Evolutionary conservation across 495 filamentous ascomycete species (phyloP), one percentile per base, ranked within the genome.

Genomic region (Hypoxylon subgilvum): DNA sequence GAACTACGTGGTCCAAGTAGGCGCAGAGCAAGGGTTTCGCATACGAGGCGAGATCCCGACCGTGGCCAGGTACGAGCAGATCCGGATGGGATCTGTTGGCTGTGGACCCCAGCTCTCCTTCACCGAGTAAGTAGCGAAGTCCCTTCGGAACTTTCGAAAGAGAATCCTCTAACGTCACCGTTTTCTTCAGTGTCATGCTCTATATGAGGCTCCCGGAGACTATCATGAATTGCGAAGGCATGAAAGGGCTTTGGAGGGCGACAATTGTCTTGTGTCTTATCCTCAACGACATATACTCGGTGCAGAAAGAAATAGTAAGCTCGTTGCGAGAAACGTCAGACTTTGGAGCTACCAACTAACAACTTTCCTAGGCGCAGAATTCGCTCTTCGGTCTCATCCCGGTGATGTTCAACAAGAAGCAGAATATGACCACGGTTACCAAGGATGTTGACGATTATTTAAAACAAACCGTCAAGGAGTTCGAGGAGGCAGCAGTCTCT

Each of bases 271-370:
- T 67, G 44, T 69, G 67, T 60, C 60, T 65, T 14, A 64, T 69
- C 6, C 63, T 65, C 22, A 69, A 69, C 7, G 67, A 67, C 21
- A 42, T 69, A 22, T 64, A 69, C 17, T 69, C 67, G 0, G 57
- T 53, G 7, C 64, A 69, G 42, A 69, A 69, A 34, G 66, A 69
- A 52, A 69, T 69, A 42, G 66, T 69, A 63, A 69, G 63, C 34
- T 17, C 30, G 3, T 12, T 21, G 17, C 16, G 31, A 7, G 16
- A n/a, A n/a, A n/a, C n/a, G n/a, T n/a, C n/a, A n/a, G n/a, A n/a
- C n/a, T n/a, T n/a, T n/a, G n/a, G n/a, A n/a, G n/a, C n/a, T n/a
- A n/a, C n/a, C n/a, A n/a, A 45, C 55, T 42, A 27, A 36, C 40
- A 7, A 16, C 42, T 13, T 4, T 1, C 28, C 6, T 46, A 66